Evolutionary conservation across 345 rosid genomes (phyloP), one percentile per base, ranked within the genome.

Genomic region (Cardamine chenopodiifolia): DNA sequence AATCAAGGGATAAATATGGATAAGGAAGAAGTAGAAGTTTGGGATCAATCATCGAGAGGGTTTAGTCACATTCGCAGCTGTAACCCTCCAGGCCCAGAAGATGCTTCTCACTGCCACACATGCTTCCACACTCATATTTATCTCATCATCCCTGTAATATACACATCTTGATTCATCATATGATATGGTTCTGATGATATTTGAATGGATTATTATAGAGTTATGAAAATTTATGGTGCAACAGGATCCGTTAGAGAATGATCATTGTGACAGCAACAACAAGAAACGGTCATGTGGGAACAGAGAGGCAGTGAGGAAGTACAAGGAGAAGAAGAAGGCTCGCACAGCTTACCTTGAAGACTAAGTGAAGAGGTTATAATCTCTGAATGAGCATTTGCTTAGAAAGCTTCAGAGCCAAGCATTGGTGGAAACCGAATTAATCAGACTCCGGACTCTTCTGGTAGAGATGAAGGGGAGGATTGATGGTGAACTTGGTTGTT

Each of bases 41-140:
- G 8, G 8, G 52, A 15, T 62, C 23, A 19, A 45, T 45, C 50
- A 55, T 23, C 66, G 7, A 81, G 69, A 75, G 82, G 88, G 9
- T 89, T 93, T 67, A 84, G 85, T 28, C 96, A 89, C 80, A 88
- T 89, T 18, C 97, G 89, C 78, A 84, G 93, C 29, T 89, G 97
- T 76, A 88, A 85, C 55, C 93, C 87, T 26, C 89, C 86, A 15
- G 93, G 88, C 5, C 91, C 95, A 26, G 77, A 78, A 2, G 88
- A 79, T 52, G 78, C n/a, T n/a, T n/a, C n/a, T n/a, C n/a, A n/a
- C n/a, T n/a, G n/a, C n/a, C n/a, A n/a, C n/a, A n/a, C n/a, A n/a
- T n/a, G n/a, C n/a, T n/a, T n/a, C n/a, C n/a, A n/a, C n/a, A n/a
- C n/a, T n/a, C n/a, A n/a, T n/a, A n/a, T n/a, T n/a, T n/a, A n/a